Percentiles rank a stretch among this genome's conserved stretches.
These are phyloP conservation scores for Agroathelia rolfsii DNA, from an alignment of 1,284 basidiomycete species.

Conservation along the genomic window DNA sequence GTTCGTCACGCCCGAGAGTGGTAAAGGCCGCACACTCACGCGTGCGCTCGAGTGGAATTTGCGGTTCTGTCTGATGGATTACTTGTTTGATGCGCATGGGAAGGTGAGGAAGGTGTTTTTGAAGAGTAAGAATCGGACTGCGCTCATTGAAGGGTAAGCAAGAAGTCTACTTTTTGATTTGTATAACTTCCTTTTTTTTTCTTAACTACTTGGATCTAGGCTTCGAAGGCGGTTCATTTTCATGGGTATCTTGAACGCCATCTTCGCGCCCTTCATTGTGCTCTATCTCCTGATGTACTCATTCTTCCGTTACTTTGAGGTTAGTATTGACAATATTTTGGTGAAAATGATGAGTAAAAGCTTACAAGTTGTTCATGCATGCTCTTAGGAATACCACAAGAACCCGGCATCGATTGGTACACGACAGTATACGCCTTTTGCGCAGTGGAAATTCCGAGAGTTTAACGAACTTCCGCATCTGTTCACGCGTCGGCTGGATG, in stretches of 20 bases:
- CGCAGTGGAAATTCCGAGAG: constrained; percentile 97
- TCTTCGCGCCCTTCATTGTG: constrained; percentile 95
- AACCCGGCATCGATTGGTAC: constrained; percentile 91
- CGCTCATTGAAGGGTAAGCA: constrained; percentile 80
- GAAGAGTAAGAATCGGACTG: constrained; percentile 69
- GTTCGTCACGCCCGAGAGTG: constrained; percentile 42
- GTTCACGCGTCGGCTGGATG: constrained; percentile 78
- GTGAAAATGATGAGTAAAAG: background rate
- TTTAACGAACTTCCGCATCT: constrained; percentile 97
- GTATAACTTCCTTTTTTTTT: background rate
- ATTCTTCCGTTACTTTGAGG: constrained; percentile 99
- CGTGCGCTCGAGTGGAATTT: constrained; percentile 94
- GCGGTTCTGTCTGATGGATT: constrained; percentile 89
- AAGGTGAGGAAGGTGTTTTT: constrained; percentile 86
- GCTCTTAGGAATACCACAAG: constrained; percentile 87
- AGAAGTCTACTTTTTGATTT: too few relatives aligned
- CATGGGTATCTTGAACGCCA: constrained; percentile 91
- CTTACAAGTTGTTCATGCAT: constrained; percentile 1
- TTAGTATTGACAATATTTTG: constrained; percentile 23
- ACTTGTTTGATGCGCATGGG: constrained; percentile 83
- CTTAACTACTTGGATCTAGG: constrained; percentile 29
- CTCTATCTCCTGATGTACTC: constrained; percentile 96
- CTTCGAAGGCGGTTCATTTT: constrained; percentile 83
- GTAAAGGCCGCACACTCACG: constrained; percentile 72
- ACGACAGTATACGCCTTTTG: constrained; percentile 88